These are phyloP conservation scores for Eimeria falciformis DNA, from an alignment of 169 alveolate genomes.

Conservation along the genomic window DNA sequence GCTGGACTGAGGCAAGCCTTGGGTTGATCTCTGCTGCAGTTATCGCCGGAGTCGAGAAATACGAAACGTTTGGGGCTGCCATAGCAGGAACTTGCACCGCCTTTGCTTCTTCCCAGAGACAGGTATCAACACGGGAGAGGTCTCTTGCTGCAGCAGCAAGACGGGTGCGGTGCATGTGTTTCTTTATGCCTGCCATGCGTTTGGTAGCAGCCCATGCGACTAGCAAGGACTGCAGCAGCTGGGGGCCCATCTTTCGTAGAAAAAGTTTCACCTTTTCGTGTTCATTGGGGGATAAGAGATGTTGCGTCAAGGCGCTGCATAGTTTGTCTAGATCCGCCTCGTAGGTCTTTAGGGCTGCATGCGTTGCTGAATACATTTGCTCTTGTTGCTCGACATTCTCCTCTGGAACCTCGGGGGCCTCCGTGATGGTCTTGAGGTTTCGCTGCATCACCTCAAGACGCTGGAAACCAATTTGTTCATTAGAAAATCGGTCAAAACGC, in stretches of 20 bases:
- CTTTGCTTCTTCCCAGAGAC: background rate
- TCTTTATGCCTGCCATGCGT: background rate
- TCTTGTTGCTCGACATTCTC: background rate
- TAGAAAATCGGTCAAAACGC: background rate
- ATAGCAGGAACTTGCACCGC: constrained; percentile 84
- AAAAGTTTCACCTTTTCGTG: background rate
- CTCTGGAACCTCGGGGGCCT: background rate
- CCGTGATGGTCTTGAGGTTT: background rate
- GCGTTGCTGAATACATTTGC: no score
- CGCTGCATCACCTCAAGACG: background rate
- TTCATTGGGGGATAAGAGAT: background rate
- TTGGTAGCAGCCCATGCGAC: background rate
- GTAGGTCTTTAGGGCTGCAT: no score
- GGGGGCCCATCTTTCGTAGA: background rate
- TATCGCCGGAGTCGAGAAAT: background rate
- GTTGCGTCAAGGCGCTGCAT: background rate
- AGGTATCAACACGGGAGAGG: background rate
- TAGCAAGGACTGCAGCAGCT: background rate
- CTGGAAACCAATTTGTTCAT: background rate
- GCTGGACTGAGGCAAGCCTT: background rate
- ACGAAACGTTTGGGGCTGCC: background rate
- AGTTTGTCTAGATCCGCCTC: background rate
- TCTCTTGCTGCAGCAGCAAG: constrained; percentile 33
- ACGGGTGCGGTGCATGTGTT: background rate
- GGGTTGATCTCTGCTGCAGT: background rate